These are phyloP conservation scores for Vararia minispora DNA, from an alignment of 768 basidiomycete genomes.

Conservation along the genomic window DNA sequence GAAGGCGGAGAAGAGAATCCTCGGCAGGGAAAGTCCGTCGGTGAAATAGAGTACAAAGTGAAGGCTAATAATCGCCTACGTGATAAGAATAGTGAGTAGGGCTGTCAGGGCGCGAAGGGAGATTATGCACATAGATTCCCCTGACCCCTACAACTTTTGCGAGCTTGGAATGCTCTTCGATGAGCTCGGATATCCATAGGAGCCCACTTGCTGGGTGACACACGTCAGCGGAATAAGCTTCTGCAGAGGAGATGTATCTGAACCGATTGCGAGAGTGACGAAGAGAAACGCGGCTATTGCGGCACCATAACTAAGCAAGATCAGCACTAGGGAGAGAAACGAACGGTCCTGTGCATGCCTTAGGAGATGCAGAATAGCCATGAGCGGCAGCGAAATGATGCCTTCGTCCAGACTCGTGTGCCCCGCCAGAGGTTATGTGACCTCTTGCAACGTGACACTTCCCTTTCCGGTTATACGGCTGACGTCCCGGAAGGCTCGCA, in stretches of 20 bases:
- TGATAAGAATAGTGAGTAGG: slow-evolving; percentile 4
- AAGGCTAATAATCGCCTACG: slow-evolving; percentile 67
- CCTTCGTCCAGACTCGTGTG: too few relatives aligned
- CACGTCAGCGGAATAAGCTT: slow-evolving; percentile 10
- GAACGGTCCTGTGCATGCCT: slow-evolving; percentile 30
- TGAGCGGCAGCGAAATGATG: slow-evolving; percentile 13
- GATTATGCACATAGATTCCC: slow-evolving; percentile 68
- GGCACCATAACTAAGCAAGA: slow-evolving; percentile 52
- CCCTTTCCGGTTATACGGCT: too few relatives aligned
- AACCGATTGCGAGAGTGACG: slow-evolving; percentile 88
- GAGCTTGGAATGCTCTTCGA: slow-evolving; percentile 81
- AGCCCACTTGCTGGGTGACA: slow-evolving; percentile 70
- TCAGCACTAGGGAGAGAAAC: slow-evolving; percentile 8
- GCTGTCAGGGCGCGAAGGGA: neutral
- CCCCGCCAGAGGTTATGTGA: too few relatives aligned
- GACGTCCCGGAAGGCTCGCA: too few relatives aligned
- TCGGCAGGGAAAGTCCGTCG: slow-evolving; percentile 70
- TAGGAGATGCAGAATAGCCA: slow-evolving; percentile 50
- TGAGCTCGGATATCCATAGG: slow-evolving; percentile 87
- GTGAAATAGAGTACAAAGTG: slow-evolving; percentile 69
- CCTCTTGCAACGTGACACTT: too few relatives aligned
- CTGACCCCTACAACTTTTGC: slow-evolving; percentile 80
- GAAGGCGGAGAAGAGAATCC: slow-evolving; percentile 65
- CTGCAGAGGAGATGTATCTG: too few relatives aligned
- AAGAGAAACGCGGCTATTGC: slow-evolving; percentile 74